phyloP scores from a whole-genome alignment of 345 rosid genomes.

The Pelargonium nanum region DNA sequence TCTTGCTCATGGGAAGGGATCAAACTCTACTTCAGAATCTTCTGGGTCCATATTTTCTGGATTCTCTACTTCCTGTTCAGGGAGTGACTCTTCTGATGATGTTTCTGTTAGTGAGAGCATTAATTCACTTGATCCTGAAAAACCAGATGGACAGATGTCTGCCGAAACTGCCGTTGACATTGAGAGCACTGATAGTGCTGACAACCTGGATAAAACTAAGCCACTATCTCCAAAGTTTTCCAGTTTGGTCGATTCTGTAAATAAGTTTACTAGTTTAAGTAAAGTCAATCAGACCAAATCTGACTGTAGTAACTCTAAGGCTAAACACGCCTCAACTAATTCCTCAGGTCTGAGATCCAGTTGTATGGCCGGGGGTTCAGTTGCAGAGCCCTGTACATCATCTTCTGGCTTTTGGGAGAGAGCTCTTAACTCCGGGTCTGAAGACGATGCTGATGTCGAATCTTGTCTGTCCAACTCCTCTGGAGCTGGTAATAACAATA shows the following conservation, averaged over 20 bases:
- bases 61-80: conserved; percentile 43
- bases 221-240: conserved; percentile 70
- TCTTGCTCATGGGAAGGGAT: conserved; percentile 30
- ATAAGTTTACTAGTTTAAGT: conserved; percentile 24
- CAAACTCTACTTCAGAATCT: conserved; percentile 42
- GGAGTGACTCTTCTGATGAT: conserved; percentile 62
- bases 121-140: conserved; percentile 52
- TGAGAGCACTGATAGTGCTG: conserved; percentile 20
- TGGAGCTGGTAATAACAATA: conserved; percentile 16
- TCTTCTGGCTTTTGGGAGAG: conserved; percentile 62
- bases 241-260: conserved; percentile 52
- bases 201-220: conserved; percentile 30
- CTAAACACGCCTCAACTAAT: conserved; percentile 12
- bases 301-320: conserved; percentile 10
- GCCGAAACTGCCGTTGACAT: conserved; percentile 25
- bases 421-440: conserved; percentile 27
- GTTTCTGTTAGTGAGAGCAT: conserved; percentile 56
- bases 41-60: conserved; percentile 62
- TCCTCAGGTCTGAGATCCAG: conserved; percentile 17
- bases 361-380: conserved; percentile 13
- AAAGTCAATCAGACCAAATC: conserved; percentile 22
- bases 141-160: conserved; percentile 25
- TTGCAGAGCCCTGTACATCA: conserved; percentile 15
- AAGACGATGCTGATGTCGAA: conserved; percentile 16
- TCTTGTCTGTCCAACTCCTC: conserved; percentile 18